Evolutionary conservation across 306 rosid species (phyloP).

Genomic region (Begonia loranthoides): DNA sequence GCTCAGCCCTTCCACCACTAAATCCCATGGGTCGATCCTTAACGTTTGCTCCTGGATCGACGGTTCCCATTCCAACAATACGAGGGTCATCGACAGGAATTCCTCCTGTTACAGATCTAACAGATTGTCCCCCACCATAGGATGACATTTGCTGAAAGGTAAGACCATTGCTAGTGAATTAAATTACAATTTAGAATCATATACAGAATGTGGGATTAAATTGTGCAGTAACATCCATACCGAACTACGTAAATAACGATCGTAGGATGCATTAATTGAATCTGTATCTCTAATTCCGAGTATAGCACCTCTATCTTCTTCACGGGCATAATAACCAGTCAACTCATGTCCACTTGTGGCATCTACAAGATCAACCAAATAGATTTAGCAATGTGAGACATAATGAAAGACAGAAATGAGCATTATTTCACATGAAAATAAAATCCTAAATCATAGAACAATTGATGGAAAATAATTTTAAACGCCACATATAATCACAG

Average conservation of each 20-base stretch:
- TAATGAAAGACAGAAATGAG: constrained; percentile 3
- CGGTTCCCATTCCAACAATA: constrained; percentile 36
- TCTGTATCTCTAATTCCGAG: constrained; percentile 74
- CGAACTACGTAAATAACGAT: constrained; percentile 77
- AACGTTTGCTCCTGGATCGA: constrained; percentile 43
- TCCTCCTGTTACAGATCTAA: constrained; percentile 51
- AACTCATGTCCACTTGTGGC: constrained; percentile 48
- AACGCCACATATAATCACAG: not conserved
- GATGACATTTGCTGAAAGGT: constrained; percentile 58
- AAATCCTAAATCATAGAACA: not conserved
- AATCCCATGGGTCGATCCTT: constrained; percentile 53
- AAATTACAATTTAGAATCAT: not conserved
- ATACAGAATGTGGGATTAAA: not conserved
- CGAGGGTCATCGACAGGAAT: constrained; percentile 55
- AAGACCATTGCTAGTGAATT: constrained; percentile 6
- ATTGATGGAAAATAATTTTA: no score
- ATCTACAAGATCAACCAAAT: constrained; percentile 40
- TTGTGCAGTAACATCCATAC: constrained; percentile 27
- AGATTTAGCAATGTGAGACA: constrained; percentile 11
- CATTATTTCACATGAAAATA: constrained; percentile 1
- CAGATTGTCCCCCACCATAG: constrained; percentile 63
- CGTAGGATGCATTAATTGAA: constrained; percentile 93
- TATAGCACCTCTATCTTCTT: constrained; percentile 63
- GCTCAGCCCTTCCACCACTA: constrained; percentile 56
- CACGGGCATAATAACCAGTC: constrained; percentile 57